Evolutionary conservation across 2,329 filamentous ascomycete species (phyloP).

Genomic region (Rosellinia necatrix): DNA sequence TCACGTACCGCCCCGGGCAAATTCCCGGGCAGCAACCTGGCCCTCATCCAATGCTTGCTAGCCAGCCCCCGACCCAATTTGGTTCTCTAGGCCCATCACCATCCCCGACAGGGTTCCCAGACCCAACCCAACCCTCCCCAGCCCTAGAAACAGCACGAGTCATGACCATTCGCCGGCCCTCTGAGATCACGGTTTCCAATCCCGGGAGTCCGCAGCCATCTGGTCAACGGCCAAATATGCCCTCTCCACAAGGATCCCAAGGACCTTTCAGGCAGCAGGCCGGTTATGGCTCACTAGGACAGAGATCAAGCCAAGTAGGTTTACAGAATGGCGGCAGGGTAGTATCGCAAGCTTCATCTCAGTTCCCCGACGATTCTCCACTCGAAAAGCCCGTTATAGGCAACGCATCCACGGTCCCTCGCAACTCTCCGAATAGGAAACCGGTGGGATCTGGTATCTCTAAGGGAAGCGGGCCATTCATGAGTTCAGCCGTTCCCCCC

Average conservation of each 20-base stretch:
- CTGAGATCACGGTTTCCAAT: conserved; percentile 36
- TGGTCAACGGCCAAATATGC: conserved; percentile 25
- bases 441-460: conserved; percentile 38
- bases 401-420: conserved; percentile 22
- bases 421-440: conserved; percentile 37
- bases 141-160: conserved; percentile 31
- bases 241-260: conserved; percentile 31
- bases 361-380: conserved; percentile 28
- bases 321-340: not conserved
- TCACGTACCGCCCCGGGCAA: conserved; percentile 32
- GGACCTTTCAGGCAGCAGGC: conserved; percentile 24
- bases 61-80: conserved; percentile 29
- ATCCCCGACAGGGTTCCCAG: conserved; percentile 17
- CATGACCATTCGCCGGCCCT: conserved; percentile 34
- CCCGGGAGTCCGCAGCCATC: conserved; percentile 16
- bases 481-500: conserved; percentile 24
- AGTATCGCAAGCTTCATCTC: conserved; percentile 22
- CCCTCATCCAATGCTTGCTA: conserved; percentile 35
- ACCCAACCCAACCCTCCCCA: conserved; percentile 19
- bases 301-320: conserved; percentile 7
- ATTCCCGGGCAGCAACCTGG: conserved; percentile 33
- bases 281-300: conserved; percentile 12
- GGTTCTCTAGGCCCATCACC: conserved; percentile 26
- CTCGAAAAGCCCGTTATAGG: conserved; percentile 28
- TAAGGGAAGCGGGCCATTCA: conserved; percentile 29